Evolutionary conservation across 2,329 filamentous ascomycete species (phyloP), one percentile per base, ranked within the genome.

Genomic region (Thielaviopsis cerberus): DNA sequence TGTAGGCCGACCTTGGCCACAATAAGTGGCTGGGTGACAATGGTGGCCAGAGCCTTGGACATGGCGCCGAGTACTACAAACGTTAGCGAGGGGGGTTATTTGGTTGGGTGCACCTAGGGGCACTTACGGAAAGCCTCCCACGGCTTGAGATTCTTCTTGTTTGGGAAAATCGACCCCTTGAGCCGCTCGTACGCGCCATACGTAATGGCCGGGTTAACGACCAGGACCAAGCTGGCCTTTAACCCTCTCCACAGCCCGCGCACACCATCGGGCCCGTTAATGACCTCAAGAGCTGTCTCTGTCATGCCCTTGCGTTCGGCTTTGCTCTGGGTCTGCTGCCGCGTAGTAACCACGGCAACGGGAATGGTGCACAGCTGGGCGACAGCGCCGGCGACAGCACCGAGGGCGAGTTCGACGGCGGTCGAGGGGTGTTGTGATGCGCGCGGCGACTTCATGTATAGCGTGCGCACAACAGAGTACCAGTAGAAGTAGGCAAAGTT

Each of bases 401-500:
- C 92, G 11, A 98, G 76, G 1, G 82, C 78, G 59, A 98, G 76
- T 71, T 98, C 92, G 51, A 85, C 76, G 4, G 85, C 79, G 0
- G 90, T 97, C 22, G 86, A 83, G 1, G 89, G 88, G 25, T 83
- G 67, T 3, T 66, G 67, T 3, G 68, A 64, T 17, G 68, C 68
- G 63, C 78, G 79, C 62, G 76, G 69, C 48, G 79, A 73, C 63
- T 78, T 79, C 64, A 87, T 71, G 69, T 97, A 97, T 22, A 95
- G 71, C 17, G 81, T 81, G 62, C 92, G 82, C 30, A 96, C 88
- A 26, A 92, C 73, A 4, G 88, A 91, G 70, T 97, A 97, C 90
- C 91, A 97, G 74, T 98, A 98, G 70, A 98, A 98, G 73, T 98
- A 98, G 66, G 92, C 92, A 69, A 98, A 98, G 71, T 98, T 98